Base-by-base conservation (phyloP, 1,284 basidiomycete species). In the Ustilago xerochloae region DNA sequence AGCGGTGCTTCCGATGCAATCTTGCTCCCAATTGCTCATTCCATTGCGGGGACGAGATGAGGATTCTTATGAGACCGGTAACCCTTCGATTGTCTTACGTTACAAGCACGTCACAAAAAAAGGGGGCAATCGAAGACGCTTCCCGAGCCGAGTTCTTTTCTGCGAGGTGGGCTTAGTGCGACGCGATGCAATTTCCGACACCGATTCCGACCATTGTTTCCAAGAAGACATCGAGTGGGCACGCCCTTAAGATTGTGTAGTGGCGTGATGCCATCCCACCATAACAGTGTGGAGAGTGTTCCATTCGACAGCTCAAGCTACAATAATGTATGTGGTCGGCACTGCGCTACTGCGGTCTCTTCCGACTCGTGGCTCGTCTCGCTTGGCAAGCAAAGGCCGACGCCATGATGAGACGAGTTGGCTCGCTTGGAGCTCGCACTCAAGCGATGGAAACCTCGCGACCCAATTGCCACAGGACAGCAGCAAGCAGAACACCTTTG, bases 401-500 rank as follows among this genome's bases (percentile, higher is more conserved):
- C 8, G 33, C 24, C 46, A 13, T 35, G 30, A 49, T 22, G 29
- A 39, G 24, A 43, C 3, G 18, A 12, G 39, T 8, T n/a, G n/a
- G n/a, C 36, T 41, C 36, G 50, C n/a, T 52, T 39, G 18, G n/a
- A 16, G 16, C 16, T 46, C 30, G 29, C 22, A 32, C 15, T 24
- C 29, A 54, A 54, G 39, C 52, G 52, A 54, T 45, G 30, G 52
- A 54, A 54, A n/a, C n/a, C n/a, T n/a, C n/a, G n/a, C n/a, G n/a
- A n/a, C n/a, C n/a, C 7, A 28, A 10, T 9, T 35, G 33, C 20
- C 16, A 35, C 18, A 35, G 32, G 12, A 35, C 7, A 29, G 20
- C 26, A 35, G 20, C n/a, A n/a, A n/a, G n/a, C n/a, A n/a, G n/a
- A n/a, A n/a, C n/a, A n/a, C n/a, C n/a, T n/a, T n/a, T n/a, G n/a